Conservation (phyloP, 495 filamentous ascomycete genomes). For the Trichoderma asperelloides region DNA sequence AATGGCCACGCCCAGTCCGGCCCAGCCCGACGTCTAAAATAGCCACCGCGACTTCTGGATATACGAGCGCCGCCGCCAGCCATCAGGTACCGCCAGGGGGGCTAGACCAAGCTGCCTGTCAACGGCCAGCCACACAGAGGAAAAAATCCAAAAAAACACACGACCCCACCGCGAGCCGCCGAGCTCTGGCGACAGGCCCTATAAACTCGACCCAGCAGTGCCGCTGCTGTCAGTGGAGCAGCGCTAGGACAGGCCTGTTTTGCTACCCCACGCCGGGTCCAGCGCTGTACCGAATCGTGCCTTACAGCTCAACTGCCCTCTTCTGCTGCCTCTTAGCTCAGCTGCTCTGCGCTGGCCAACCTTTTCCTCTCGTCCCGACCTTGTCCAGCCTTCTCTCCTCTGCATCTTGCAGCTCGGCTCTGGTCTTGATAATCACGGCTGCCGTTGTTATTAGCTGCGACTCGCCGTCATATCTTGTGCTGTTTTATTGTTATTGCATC, state of each 20-base stretch:
- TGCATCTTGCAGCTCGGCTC: background rate
- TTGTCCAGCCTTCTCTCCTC: slow-evolving; percentile 4
- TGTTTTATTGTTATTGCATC: background rate
- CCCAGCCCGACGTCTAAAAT: slow-evolving; percentile 1
- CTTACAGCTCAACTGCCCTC: background rate
- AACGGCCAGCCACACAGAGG: background rate
- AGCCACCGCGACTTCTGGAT: background rate
- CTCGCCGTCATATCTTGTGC: background rate
- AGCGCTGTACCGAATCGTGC: background rate
- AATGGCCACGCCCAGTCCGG: background rate
- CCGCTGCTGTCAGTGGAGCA: background rate
- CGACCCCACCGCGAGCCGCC: slow-evolving; percentile 3
- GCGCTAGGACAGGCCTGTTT: slow-evolving; percentile 4
- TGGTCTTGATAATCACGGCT: background rate
- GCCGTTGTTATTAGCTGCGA: background rate
- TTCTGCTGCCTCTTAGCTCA: background rate
- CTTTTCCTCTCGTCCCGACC: background rate
- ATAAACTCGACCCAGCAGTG: slow-evolving; percentile 1
- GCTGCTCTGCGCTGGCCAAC: background rate
- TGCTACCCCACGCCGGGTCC: slow-evolving; percentile 2
- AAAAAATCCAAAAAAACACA: background rate
- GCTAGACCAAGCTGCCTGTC: background rate
- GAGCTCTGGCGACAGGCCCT: background rate
- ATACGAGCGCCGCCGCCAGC: background rate
- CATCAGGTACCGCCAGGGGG: background rate